Base-by-base conservation (phyloP, 164 flowering plant species). In the Umbellularia californica region DNA sequence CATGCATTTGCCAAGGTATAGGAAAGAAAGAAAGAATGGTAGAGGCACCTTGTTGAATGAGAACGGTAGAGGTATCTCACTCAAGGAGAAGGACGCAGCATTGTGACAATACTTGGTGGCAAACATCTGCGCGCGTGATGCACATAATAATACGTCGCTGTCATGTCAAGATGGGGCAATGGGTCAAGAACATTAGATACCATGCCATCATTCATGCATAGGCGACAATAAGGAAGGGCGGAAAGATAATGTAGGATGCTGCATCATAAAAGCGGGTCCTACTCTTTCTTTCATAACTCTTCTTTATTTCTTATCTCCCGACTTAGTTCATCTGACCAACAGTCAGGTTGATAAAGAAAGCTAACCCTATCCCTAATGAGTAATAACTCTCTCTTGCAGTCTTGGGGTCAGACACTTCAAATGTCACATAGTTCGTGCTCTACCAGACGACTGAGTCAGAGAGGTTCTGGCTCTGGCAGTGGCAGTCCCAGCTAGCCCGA, bases 241-340 rank as follows among this genome's bases (percentile, higher is more conserved):
- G 17, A 24, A 66, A 11, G 74, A 62, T 68, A 72, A 55, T 6
- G 68, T 25, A 68, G 50, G 68, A 67, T 28, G 22, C 74, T 14
- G 28, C 55, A 67, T 6, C 2, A 55, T 22, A n/a, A 13, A 14
- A 55, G 60, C 20, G 20, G 60, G 60, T 14, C 60, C 60, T 55
- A 55, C 60, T 41, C 47, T 41, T 41, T 41, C 47, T 41, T 9
- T 41, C 10, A 5, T 9, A 5, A 41, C 47, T 55, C 60, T 55
- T 17, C n/a, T 55, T 55, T 55, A 1, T 3, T 55, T 19, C 11
- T 52, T 17, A 13, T 52, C 58, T 52, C 25, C 25, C 58, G 5
- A n/a, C 11, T 22, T 4, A 17, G 19, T 3, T 52, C 3, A 17
- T 55, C 60, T 55, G n/a, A 55, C 20, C n/a, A 55, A 20, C 20